phyloP scores from a whole-genome alignment of 73 alveolate genomes.

The Urostyla sp. region DNA sequence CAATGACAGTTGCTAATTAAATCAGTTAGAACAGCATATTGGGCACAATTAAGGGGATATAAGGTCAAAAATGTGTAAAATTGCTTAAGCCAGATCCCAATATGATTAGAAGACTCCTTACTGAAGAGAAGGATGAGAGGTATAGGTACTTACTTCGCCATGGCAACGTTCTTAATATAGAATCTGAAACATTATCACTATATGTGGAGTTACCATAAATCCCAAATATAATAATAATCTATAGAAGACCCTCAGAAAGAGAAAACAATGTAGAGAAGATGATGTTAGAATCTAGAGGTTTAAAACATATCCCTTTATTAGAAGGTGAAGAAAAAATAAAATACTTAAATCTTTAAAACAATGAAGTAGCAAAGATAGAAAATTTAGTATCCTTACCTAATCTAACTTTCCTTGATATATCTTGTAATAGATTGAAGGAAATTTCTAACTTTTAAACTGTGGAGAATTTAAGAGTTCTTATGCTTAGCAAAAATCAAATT shows the following conservation, averaged over 20 bases:
- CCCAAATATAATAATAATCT: slow-evolving; percentile 80
- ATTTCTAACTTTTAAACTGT: slow-evolving; percentile 73
- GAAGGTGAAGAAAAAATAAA: slow-evolving; percentile 89
- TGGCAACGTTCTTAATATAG: slow-evolving; percentile 77
- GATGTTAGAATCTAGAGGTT: slow-evolving; percentile 68
- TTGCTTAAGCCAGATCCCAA: slow-evolving; percentile 64
- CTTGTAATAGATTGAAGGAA: slow-evolving; percentile 75
- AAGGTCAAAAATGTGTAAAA: slow-evolving; percentile 52
- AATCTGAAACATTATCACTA: slow-evolving; percentile 74
- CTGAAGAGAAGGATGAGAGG: slow-evolving; percentile 82
- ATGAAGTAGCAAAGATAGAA: slow-evolving; percentile 78
- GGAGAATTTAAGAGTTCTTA: slow-evolving; percentile 74
- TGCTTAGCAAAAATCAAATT: slow-evolving; percentile 76
- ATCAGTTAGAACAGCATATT: neutral
- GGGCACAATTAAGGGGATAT: slow-evolving; percentile 1
- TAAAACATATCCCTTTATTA: slow-evolving; percentile 79
- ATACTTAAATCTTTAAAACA: slow-evolving; percentile 72
- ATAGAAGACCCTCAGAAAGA: slow-evolving; percentile 77
- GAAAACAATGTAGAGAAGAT: slow-evolving; percentile 60
- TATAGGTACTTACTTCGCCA: slow-evolving; percentile 78
- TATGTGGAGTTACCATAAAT: slow-evolving; percentile 86
- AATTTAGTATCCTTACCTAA: slow-evolving; percentile 79
- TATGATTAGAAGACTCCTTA: slow-evolving; percentile 62
- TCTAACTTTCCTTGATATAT: slow-evolving; percentile 76
- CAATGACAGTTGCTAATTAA: neutral